Conservation (phyloP, 169 alveolate species). For the Hepatocystis sp. region DNA sequence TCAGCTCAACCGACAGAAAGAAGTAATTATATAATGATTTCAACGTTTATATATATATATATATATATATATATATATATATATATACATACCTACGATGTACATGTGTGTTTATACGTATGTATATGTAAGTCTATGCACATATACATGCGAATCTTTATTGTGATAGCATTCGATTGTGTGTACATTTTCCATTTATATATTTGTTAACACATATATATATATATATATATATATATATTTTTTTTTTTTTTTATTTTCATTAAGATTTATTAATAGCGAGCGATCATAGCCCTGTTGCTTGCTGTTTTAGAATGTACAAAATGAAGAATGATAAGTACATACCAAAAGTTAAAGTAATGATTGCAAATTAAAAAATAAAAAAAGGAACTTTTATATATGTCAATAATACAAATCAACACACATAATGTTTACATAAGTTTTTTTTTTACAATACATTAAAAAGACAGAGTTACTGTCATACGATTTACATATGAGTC, state of each 20-base stretch:
- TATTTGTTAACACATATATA: too few relatives aligned
- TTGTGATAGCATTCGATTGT: too few relatives aligned
- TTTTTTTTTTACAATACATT: not conserved
- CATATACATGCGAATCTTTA: too few relatives aligned
- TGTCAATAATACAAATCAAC: too few relatives aligned
- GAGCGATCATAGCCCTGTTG: slow-evolving; percentile 86
- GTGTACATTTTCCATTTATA: too few relatives aligned
- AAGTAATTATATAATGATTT: slow-evolving; percentile 51
- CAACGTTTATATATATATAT: too few relatives aligned
- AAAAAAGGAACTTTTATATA: too few relatives aligned
- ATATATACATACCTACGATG: not conserved
- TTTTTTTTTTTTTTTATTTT: slow-evolving; percentile 5
- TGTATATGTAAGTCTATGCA: not conserved
- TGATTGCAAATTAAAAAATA: not conserved
- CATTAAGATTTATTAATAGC: slow-evolving; percentile 76
- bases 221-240: not conserved
- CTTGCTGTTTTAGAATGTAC: slow-evolving; percentile 81
- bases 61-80: too few relatives aligned
- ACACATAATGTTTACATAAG: not conserved
- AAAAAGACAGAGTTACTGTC: too few relatives aligned
- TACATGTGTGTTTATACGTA: not conserved
- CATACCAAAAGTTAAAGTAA: slow-evolving; percentile 59
- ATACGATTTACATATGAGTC: too few relatives aligned
- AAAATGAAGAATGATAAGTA: slow-evolving; percentile 67
- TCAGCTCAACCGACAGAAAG: slow-evolving; percentile 77